Conservation (phyloP, 73 alveolate species). For the Symbiodinium natans region DNA sequence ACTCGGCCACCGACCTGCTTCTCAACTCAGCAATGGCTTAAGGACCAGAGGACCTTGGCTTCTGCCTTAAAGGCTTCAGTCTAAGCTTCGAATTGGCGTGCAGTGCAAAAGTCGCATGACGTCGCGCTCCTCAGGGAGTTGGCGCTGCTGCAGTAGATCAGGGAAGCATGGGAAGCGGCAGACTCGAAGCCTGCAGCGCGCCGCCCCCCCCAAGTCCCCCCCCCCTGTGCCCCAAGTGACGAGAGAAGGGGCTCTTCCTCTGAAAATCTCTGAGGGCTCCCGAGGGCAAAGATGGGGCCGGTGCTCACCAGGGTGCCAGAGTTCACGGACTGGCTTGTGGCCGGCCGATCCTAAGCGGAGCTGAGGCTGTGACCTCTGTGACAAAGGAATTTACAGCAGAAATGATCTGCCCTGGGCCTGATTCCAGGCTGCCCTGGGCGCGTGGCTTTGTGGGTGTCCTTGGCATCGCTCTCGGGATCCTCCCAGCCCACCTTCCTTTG, state of each 20-base stretch:
- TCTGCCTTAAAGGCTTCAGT: no score
- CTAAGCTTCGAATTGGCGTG: no score
- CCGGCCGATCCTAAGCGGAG: neutral
- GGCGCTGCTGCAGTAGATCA: constrained; percentile 84
- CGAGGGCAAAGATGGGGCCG: no score
- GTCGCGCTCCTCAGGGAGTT: constrained; percentile 56
- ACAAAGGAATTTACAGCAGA: no score
- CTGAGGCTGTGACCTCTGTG: no score
- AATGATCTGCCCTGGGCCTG: neutral
- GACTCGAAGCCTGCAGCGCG: constrained; percentile 51
- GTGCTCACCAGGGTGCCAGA: constrained; percentile 3
- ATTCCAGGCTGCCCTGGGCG: neutral
- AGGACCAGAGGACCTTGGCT: neutral
- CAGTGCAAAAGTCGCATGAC: no score
- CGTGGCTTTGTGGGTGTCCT: neutral
- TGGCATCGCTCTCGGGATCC: neutral
- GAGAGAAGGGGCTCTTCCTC: no score
- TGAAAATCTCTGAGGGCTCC: no score
- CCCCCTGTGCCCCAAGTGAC: no score
- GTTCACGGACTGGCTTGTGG: constrained; percentile 3
- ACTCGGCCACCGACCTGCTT: constrained; percentile 94
- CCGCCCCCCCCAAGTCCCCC: neutral
- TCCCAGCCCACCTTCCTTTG: neutral
- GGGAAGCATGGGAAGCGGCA: constrained; percentile 74
- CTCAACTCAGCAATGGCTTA: no score